A percentile compares a stretch with the other conserved stretches of the same genome.
phyloP scores from a whole-genome alignment of 2,329 filamentous ascomycete genomes.

The Colletotrichum sp. region DNA sequence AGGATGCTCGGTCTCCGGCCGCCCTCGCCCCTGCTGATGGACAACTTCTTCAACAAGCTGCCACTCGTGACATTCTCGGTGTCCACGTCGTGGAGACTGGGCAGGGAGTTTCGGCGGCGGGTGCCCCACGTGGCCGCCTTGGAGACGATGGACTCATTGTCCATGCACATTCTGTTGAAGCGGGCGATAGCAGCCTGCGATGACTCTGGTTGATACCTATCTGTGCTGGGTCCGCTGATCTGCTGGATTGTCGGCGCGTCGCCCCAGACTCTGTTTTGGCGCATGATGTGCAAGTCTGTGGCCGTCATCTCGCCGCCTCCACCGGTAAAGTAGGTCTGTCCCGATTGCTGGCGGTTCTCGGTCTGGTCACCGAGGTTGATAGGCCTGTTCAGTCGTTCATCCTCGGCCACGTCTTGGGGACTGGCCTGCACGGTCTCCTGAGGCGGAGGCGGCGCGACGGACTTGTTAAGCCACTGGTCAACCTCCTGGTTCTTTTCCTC shows the following conservation, averaged over 20 bases:
- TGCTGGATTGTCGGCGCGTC: slow-evolving; percentile 51
- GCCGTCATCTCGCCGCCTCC: slow-evolving; percentile 48
- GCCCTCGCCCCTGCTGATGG: slow-evolving; percentile 52
- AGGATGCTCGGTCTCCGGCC: slow-evolving; percentile 55
- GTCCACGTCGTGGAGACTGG: slow-evolving; percentile 62
- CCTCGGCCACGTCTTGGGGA: slow-evolving; percentile 11
- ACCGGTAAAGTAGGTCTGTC: slow-evolving; percentile 54
- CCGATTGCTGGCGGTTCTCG: slow-evolving; percentile 53
- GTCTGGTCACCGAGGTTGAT: slow-evolving; percentile 53
- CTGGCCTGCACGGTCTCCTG: neutral
- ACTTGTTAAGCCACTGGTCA: slow-evolving; percentile 50
- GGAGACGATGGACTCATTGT: slow-evolving; percentile 65
- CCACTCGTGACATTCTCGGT: slow-evolving; percentile 61
- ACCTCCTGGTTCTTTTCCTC: slow-evolving; percentile 56
- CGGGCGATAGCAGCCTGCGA: slow-evolving; percentile 59
- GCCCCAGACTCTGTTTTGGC: slow-evolving; percentile 52
- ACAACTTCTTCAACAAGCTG: slow-evolving; percentile 67
- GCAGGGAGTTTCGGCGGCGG: slow-evolving; percentile 63
- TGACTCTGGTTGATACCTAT: slow-evolving; percentile 50
- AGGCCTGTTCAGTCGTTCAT: slow-evolving; percentile 30
- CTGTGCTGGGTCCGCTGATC: slow-evolving; percentile 40
- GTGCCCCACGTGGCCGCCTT: slow-evolving; percentile 75
- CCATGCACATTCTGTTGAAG: slow-evolving; percentile 56
- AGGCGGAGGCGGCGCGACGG: neutral
- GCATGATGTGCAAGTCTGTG: slow-evolving; percentile 56